Conservation (phyloP, 305 asterid species). For the Fraxinus greggii region DNA sequence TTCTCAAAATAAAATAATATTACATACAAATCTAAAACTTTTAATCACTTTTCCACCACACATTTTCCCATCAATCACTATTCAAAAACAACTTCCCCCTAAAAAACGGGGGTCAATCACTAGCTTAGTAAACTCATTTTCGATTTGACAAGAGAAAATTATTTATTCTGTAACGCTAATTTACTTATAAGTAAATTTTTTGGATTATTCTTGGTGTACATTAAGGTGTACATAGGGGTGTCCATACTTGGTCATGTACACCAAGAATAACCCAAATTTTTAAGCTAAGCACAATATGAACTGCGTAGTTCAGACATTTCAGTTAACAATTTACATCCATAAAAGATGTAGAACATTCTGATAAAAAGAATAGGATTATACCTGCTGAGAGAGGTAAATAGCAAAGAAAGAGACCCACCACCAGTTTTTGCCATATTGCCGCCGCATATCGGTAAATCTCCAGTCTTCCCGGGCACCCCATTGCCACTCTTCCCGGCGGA, state of each 20-base stretch:
- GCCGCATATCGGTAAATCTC: constrained; percentile 74
- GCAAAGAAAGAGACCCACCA: constrained; percentile 96
- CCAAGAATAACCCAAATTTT: too few relatives aligned
- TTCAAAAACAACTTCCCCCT: too few relatives aligned
- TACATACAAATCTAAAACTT: too few relatives aligned
- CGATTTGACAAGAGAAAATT: neutral
- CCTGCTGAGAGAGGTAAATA: constrained; percentile 79
- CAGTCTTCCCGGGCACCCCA: constrained; percentile 94
- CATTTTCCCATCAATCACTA: too few relatives aligned
- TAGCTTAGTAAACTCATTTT: neutral
- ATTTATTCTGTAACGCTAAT: neutral
- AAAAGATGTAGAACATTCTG: neutral
- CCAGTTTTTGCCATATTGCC: constrained; percentile 66
- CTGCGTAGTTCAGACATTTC: constrained; percentile 24
- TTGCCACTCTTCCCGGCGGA: constrained; percentile 93
- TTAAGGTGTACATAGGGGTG: too few relatives aligned
- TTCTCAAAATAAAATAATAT: too few relatives aligned
- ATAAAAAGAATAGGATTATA: constrained; percentile 17
- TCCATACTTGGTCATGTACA: too few relatives aligned
- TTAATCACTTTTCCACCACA: too few relatives aligned
- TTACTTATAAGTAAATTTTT: neutral
- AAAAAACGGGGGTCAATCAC: too few relatives aligned
- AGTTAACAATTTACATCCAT: constrained; percentile 29
- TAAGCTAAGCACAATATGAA: neutral
- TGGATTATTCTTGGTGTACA: too few relatives aligned